Base-by-base conservation (phyloP, 2,329 filamentous ascomycete genomes). In the Mycosphaerella sp. region DNA sequence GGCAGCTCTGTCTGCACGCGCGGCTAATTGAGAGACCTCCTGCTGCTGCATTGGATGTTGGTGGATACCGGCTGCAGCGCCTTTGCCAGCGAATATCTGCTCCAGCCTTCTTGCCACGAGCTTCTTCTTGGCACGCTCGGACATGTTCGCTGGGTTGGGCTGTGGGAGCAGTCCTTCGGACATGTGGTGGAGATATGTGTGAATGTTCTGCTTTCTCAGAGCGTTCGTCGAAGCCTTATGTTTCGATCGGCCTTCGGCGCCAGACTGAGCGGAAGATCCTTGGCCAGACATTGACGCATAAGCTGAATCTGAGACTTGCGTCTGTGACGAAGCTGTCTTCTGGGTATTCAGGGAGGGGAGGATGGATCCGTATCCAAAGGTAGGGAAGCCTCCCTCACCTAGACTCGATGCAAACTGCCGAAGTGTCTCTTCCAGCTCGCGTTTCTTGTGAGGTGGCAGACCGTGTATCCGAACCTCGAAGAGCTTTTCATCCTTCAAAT, bases 401-500 rank as follows among this genome's bases (percentile, higher is more conserved):
- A 91, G 76, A 26, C 76, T 80, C 1, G 82, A 77, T 1, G 85
- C 83, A 60, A 92, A 91, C 46, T 84, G 82, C 51, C 83, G 80
- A 8, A 95, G 71, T 0, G 84, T 82, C 6, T 84, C 80, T 66
- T 95, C 88, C 17, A 95, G 70, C 59, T 93, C 87, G 54, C 83
- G 78, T 69, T 86, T 89, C 72, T 89, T 91, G 47, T 81, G 78
- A 45, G 81, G 77, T 0, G 86, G 80, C 40, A 95, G 70, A 0
- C 85, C 83, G 62, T 93, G 87, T 31, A 91, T 80, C 62, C 87
- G 85, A 57, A 95, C 82, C 67, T 95, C 89, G 62, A 95, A 92
- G 0, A 95, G 71, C 66, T 87, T 89, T 31, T 95, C 87, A 45
- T 84, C 82, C 34, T 84, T 80, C 47, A 91, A 71, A 59, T 85